Evolutionary conservation across 345 rosid genomes (phyloP), one percentile per base, ranked within the genome.

Genomic region (Balakata baccata): DNA sequence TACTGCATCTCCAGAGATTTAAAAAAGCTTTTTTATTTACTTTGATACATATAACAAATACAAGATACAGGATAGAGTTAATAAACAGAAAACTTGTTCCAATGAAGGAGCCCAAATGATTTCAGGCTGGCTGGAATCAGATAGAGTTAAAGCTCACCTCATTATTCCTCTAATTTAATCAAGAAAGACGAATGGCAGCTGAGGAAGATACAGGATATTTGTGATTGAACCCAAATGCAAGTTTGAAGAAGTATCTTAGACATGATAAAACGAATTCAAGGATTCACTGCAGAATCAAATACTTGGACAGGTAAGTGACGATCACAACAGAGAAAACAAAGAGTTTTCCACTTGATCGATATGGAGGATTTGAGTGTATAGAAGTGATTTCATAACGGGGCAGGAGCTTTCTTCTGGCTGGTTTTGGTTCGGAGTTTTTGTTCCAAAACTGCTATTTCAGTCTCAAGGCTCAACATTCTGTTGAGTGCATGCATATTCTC

Each of bases 401-500:
- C 10, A 10, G 10, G 16, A 63, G 12, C 78, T 84, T 73, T 74
- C 85, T 82, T 82, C 75, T 82, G 82, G 68, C 51, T 80, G 57
- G 79, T 81, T 74, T 92, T 92, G 65, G 96, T 94, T 74, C 89
- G 89, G 69, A 95, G 83, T 87, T 92, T 95, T 65, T 89, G 88
- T 77, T 92, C 99, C 60, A 92, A 77, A 7, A 92, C 81, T 18
- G 90, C 79, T 14, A 84, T 65, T 23, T 95, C 98, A 45, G 92
- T 85, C 80, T 91, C 99, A 1, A 95, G 96, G 78, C 88, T 88
- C 39, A 88, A 95, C 91, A 92, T 92, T 78, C 99, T 82, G 85
- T 89, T 95, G 62, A 95, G 94, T n/a, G 97, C 98, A 79, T 91
- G 94, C 98, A 92, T 95, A 61, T 92, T 95, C 85, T 92, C 99